Base-by-base conservation (phyloP, 176 grass and related monocot species). In the Triticum turgidum region DNA sequence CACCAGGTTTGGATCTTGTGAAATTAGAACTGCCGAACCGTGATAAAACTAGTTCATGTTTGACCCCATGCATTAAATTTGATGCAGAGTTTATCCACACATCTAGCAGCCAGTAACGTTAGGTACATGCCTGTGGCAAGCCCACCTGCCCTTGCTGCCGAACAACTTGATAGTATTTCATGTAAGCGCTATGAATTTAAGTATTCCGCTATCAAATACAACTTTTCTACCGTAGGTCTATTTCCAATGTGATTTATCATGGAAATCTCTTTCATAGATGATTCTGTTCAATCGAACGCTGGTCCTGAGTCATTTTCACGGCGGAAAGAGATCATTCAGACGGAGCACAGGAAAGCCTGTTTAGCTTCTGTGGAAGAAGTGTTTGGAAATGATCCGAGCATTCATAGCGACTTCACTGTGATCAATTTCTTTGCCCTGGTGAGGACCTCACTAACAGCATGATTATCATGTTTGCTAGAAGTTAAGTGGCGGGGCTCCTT, bases 401-500 rank as follows among this genome's bases (percentile, higher is more conserved):
- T 66, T 9, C 30, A 80, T 73, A 82, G 70, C 8, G 93, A 98
- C 87, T 95, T 95, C 79, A 89, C 95, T 79, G 78, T 66, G 24
- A 95, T 94, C 58, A 98, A 98, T 87, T 98, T 98, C 81, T 98
- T 98, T 74, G 93, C 96, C 12, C 85, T 98, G 88, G 96, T 95
- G 77, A 87, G 42, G 20, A 38, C 7, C 35, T 24, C 42, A 76
- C 32, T 79, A 72, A 7, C 11, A 86, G 11, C 6, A 3, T 45
- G 37, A 13, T n/a, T 70, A 63, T 52, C 42, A 18, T 76, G 1
- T 20, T 76, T 62, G 56, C 58, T 44, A 45, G 0, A 62, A 45
- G 15, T 75, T 65, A n/a, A 65, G 59, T 37, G 35, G 41, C 49
- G 7, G 29, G 5, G 17, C 20, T 80, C 2, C 42, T 89, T 61